These are phyloP conservation scores for Triangularia setosa DNA, from an alignment of 2,329 filamentous ascomycete species.

Conservation along the genomic window DNA sequence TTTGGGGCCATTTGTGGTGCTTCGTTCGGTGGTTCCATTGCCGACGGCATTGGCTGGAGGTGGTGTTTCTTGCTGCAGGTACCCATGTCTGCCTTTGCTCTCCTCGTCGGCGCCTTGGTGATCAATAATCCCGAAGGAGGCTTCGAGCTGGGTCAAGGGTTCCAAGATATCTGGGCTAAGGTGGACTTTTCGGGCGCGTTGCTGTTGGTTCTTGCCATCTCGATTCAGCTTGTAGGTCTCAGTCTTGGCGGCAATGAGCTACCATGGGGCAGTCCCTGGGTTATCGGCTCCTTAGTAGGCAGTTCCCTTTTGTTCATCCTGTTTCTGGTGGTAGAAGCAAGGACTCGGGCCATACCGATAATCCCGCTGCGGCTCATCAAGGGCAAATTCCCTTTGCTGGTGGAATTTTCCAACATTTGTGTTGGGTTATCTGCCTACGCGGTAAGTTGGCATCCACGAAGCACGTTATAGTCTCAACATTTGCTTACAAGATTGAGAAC, in stretches of 20 bases:
- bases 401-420: constrained; percentile 56
- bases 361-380: constrained; percentile 54
- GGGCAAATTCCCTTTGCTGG: constrained; percentile 51
- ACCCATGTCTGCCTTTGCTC: constrained; percentile 53
- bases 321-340: constrained; percentile 47
- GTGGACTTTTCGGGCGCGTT: constrained; percentile 57
- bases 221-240: constrained; percentile 52
- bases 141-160: constrained; percentile 26
- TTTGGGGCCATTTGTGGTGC: constrained; percentile 61
- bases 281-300: constrained; percentile 42
- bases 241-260: constrained; percentile 55
- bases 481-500: not conserved
- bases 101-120: constrained; percentile 50
- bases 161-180: constrained; percentile 45
- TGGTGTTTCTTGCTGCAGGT: constrained; percentile 64
- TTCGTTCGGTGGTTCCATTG: constrained; percentile 60
- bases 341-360: constrained; percentile 48
- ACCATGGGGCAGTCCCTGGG: constrained; percentile 47
- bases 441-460: constrained; percentile 38
- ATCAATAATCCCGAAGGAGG: constrained; percentile 42
- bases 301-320: constrained; percentile 41
- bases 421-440: constrained; percentile 60
- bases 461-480: not conserved
- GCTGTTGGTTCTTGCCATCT: constrained; percentile 55
- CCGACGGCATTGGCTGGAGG: constrained; percentile 63